Percentiles rank a stretch among this genome's conserved stretches.
These are phyloP conservation scores for Xylaria castorea DNA, from an alignment of 495 filamentous ascomycete species.

Conservation along the genomic window DNA sequence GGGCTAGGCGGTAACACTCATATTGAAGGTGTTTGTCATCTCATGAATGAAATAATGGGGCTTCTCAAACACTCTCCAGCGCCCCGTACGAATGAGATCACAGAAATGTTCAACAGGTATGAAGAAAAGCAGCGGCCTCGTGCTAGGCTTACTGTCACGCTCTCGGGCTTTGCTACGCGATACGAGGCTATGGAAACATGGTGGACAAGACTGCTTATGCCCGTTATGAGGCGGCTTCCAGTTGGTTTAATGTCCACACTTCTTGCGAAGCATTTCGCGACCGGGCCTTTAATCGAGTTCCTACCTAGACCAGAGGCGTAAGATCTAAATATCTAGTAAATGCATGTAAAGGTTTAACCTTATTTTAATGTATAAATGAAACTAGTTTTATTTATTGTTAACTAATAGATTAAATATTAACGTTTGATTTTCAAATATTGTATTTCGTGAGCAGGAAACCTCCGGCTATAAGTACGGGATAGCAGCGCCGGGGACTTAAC, in stretches of 20 bases:
- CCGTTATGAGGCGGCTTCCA: constrained; percentile 23
- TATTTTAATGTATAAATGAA: no score
- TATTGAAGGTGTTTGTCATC: constrained; percentile 35
- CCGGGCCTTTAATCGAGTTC: no score
- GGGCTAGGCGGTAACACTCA: constrained; percentile 36
- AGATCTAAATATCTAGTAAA: no score
- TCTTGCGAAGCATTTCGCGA: no score
- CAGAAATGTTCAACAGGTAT: constrained; percentile 28
- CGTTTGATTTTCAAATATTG: no score
- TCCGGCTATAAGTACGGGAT: no score
- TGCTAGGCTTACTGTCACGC: constrained; percentile 21
- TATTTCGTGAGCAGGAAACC: no score
- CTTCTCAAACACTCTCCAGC: constrained; percentile 18
- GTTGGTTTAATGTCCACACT: neutral
- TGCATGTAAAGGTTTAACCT: no score
- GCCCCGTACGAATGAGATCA: constrained; percentile 29
- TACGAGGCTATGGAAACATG: constrained; percentile 39
- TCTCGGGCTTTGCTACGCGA: constrained; percentile 30
- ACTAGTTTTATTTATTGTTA: no score
- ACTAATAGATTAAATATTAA: no score
- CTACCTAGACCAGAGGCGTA: no score
- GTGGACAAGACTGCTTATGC: constrained; percentile 26
- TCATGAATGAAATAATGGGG: constrained; percentile 33
- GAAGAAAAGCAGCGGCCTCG: constrained; percentile 34
- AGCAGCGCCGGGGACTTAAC: no score